Conservation (phyloP, 768 basidiomycete species). For the Hortiboletus campestris region DNA sequence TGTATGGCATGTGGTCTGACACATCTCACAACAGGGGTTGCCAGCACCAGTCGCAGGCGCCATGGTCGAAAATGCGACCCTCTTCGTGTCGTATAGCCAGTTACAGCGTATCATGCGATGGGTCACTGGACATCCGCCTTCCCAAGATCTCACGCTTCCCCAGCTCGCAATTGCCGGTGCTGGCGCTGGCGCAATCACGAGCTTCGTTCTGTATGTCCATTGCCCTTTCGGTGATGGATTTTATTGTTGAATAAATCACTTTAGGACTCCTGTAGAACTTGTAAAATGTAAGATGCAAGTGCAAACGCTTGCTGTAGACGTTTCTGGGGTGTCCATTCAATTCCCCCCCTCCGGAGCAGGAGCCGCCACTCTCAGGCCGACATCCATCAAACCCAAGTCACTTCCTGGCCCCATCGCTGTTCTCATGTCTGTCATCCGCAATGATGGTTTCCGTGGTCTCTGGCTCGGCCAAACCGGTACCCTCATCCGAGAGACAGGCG, state of each 20-base stretch:
- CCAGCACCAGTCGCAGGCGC: constrained; percentile 90
- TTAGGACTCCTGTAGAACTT: constrained; percentile 88
- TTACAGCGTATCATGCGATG: constrained; percentile 60
- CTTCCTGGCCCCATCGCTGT: constrained; percentile 78
- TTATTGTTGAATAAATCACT: background rate
- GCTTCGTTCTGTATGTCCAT: constrained; percentile 75
- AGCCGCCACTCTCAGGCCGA: constrained; percentile 10
- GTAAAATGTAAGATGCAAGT: constrained; percentile 99
- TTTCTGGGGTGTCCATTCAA: constrained; percentile 15
- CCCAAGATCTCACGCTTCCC: constrained; percentile 51
- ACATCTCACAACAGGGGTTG: constrained; percentile 58
- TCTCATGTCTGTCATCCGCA: constrained; percentile 57
- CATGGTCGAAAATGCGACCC: constrained; percentile 85
- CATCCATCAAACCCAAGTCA: constrained; percentile 9
- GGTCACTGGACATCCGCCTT: constrained; percentile 32
- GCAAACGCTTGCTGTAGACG: constrained; percentile 62
- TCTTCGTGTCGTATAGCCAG: constrained; percentile 86
- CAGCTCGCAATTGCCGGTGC: constrained; percentile 81
- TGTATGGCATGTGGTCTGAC: background rate
- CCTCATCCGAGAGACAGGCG: constrained; percentile 89
- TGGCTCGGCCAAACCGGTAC: constrained; percentile 97
- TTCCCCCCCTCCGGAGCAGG: constrained; percentile 13
- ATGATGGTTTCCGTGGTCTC: constrained; percentile 77
- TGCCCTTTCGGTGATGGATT: no score
- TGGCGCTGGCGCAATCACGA: constrained; percentile 83